Percentiles rank a stretch among this genome's conserved stretches.
These are phyloP conservation scores for Acacia concinna DNA, from an alignment of 331 rosid species.

Conservation along the genomic window DNA sequence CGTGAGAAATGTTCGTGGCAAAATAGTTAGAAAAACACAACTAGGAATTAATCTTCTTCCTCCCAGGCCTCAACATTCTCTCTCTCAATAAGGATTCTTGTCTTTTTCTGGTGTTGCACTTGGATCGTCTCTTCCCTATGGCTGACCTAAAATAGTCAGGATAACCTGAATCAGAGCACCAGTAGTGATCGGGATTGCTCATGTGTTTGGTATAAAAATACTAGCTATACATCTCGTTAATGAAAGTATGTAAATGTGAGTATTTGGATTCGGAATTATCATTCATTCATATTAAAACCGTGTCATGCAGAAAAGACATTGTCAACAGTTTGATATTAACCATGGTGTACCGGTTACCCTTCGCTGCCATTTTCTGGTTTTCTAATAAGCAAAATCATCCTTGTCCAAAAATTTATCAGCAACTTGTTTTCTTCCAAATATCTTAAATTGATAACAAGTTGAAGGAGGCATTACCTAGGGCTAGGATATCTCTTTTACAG, in stretches of 20 bases:
- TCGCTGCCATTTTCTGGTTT: background rate
- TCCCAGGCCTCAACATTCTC: background rate
- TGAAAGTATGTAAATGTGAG: background rate
- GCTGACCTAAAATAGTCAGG: background rate
- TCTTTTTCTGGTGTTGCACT: background rate
- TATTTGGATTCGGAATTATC: background rate
- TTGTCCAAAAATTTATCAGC: background rate
- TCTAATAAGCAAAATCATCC: background rate
- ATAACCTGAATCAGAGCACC: background rate
- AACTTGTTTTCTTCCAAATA: background rate
- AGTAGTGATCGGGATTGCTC: background rate
- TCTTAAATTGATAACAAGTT: background rate
- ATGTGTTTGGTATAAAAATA: background rate
- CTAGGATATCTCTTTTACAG: background rate
- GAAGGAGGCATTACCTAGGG: conserved; percentile 14
- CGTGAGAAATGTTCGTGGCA: background rate
- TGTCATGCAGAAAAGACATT: background rate
- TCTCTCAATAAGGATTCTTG: background rate
- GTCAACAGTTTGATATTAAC: background rate
- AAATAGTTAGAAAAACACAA: background rate
- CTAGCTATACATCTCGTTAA: background rate
- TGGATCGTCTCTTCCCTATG: background rate
- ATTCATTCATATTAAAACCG: background rate
- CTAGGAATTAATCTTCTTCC: background rate
- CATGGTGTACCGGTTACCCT: background rate